Percentiles rank a stretch among this genome's conserved stretches.
Evolutionary conservation across 2,329 filamentous ascomycete genomes (phyloP).

Genomic region (Epichloe baconii): DNA sequence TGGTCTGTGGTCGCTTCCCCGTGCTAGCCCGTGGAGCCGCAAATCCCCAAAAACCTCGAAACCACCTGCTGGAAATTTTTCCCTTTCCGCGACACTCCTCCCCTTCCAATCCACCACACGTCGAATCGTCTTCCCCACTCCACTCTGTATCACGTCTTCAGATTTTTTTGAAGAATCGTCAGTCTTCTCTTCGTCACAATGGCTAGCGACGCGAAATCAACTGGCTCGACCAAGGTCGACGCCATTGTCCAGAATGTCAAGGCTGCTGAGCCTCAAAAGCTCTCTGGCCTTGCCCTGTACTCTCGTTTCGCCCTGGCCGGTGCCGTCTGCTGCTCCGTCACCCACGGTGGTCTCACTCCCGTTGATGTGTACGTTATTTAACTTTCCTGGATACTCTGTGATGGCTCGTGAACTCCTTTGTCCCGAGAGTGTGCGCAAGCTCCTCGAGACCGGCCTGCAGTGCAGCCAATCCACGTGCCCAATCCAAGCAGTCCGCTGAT

Average conservation of each 20-base stretch:
- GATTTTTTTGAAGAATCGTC: not conserved
- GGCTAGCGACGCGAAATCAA: conserved; percentile 24
- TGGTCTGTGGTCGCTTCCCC: not conserved
- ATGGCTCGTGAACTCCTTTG: not conserved
- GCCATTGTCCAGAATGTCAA: conserved; percentile 29
- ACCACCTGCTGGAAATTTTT: not conserved
- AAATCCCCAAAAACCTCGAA: conserved; percentile 1
- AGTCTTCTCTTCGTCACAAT: conserved; percentile 23
- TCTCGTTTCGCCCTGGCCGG: conserved; percentile 93
- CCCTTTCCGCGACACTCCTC: not conserved
- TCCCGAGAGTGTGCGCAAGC: not conserved
- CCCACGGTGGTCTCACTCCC: conserved; percentile 91
- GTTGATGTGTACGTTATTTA: conserved; percentile 96
- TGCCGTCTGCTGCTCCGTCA: conserved; percentile 95
- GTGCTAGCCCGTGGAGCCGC: not conserved
- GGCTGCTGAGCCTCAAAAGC: conserved; percentile 28
- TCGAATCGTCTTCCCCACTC: conserved; percentile 4
- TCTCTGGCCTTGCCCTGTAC: conserved; percentile 58
- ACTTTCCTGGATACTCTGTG: not conserved
- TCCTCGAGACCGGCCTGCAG: not conserved
- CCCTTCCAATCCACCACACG: not conserved
- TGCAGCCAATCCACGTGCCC: not conserved
- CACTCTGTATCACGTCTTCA: conserved; percentile 6
- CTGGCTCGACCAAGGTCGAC: conserved; percentile 31
- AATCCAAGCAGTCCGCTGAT: not conserved